Conservation (phyloP, 306 rosid species). For the Castanospermum australe region DNA sequence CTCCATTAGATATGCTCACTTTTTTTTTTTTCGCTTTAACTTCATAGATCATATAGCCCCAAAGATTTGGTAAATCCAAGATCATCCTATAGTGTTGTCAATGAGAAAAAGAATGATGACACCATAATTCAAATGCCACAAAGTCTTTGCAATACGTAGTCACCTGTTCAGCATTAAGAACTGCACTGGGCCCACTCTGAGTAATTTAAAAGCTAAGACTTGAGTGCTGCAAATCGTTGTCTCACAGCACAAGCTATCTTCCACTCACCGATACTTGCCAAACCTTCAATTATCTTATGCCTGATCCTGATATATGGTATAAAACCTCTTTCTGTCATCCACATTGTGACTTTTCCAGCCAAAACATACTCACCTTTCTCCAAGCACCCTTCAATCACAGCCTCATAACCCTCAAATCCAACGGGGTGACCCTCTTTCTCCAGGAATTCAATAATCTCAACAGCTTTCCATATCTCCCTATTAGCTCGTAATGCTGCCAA, state of each 20-base stretch:
- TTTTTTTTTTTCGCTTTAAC: not conserved
- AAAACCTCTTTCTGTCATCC: slow-evolving; percentile 37
- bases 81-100: not conserved
- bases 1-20: not conserved
- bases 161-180: not conserved
- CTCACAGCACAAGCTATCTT: slow-evolving; percentile 54
- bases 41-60: not conserved
- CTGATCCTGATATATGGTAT: slow-evolving; percentile 48
- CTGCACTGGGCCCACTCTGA: not conserved
- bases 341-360: slow-evolving; percentile 52
- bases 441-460: slow-evolving; percentile 50
- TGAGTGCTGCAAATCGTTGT: slow-evolving; percentile 42
- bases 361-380: slow-evolving; percentile 51
- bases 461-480: slow-evolving; percentile 64
- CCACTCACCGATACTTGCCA: slow-evolving; percentile 51
- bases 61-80: not conserved
- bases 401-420: slow-evolving; percentile 57
- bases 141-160: not conserved
- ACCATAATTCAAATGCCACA: not conserved
- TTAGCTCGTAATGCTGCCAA: slow-evolving; percentile 47
- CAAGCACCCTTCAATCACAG: slow-evolving; percentile 57
- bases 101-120: not conserved
- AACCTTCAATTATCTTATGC: slow-evolving; percentile 58
- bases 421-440: slow-evolving; percentile 32
- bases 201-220: not conserved